Percentiles rank a stretch among this genome's conserved stretches.
phyloP scores from a whole-genome alignment of 1,284 basidiomycete species.

The Puccinia novopanici region DNA sequence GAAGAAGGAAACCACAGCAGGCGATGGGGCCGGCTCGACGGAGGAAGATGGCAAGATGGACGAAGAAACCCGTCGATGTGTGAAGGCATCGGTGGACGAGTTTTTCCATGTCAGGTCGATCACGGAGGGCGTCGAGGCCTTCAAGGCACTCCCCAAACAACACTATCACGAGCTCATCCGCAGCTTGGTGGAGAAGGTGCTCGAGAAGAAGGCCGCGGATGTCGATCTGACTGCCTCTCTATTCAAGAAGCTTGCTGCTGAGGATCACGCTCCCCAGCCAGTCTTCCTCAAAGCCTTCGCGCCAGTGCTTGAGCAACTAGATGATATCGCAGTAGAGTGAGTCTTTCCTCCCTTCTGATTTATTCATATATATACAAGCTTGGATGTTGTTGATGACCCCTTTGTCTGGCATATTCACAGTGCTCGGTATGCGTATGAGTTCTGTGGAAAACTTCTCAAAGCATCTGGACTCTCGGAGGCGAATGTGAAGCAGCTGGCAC shows the following conservation, averaged over 20 bases:
- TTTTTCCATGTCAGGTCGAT: conserved; percentile 27
- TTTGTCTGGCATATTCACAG: background rate
- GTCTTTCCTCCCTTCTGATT: background rate
- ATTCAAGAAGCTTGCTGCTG: conserved; percentile 10
- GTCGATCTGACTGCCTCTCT: background rate
- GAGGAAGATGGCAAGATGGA: background rate
- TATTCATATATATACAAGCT: background rate
- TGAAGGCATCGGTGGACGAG: background rate
- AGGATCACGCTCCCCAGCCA: background rate
- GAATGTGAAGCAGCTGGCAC: background rate
- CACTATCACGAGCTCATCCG: conserved; percentile 6
- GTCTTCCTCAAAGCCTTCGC: conserved; percentile 27
- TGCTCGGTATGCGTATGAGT: conserved; percentile 29
- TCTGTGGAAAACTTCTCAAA: conserved; percentile 20
- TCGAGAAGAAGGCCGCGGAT: conserved; percentile 15
- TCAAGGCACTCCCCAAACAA: background rate
- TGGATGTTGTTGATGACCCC: background rate
- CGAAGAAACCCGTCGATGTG: background rate
- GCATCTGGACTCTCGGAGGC: conserved; percentile 4
- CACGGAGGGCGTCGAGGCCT: conserved; percentile 5
- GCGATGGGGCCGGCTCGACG: background rate
- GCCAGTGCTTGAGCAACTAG: conserved; percentile 10
- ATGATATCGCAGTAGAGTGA: conserved; percentile 33
- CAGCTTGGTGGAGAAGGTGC: conserved; percentile 1
- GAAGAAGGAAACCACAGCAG: background rate